Base-by-base conservation (phyloP, 176 grass and related monocot genomes). In the Alloteropsis semialata region DNA sequence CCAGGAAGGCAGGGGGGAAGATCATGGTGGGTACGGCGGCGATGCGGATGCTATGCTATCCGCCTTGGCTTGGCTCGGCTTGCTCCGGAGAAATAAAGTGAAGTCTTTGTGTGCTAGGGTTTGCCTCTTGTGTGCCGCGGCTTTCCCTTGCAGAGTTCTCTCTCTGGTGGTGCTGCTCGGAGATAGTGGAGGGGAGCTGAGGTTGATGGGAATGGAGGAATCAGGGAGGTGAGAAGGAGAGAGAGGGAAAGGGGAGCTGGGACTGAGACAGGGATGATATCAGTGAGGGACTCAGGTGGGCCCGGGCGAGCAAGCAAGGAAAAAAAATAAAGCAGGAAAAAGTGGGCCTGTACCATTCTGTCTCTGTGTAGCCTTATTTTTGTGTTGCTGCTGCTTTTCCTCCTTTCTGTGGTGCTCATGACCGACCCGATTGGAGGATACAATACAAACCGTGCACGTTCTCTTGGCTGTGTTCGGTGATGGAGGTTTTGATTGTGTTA, bases 1-100 rank as follows among this genome's bases (percentile, higher is more conserved):
- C 89, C 82, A 84, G 72, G 90, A 89, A 92, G 81, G 82, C 85
- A 75, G 89, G 86, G 58, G 92, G 84, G 65, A 94, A 94, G 87
- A 89, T 86, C 89, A 94, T 84, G 88, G 86, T 54, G n/a, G 13
- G 66, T 69, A 7, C 37, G 37, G 64, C 21, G 22, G 24, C 14
- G 41, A 71, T 43, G 44, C 44, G 36, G 77, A 80, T 84, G 43
- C 65, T 81, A 46, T 68, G 48, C 44, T 0, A 21, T 55, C 22
- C 21, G 18, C 8, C 55, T 57, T 13, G n/a, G 54, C 54, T 56
- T 9, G 51, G 51, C 53, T 56, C 17, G 13, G 45, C 13, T 15
- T 10, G 41, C 63, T 68, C 56, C 13, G 81, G 71, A 75, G 81
- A 74, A n/a, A n/a, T n/a, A n/a, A 82, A 79, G 60, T 21, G 55